phyloP scores from a whole-genome alignment of 306 rosid species.

The Vigna radiata region DNA sequence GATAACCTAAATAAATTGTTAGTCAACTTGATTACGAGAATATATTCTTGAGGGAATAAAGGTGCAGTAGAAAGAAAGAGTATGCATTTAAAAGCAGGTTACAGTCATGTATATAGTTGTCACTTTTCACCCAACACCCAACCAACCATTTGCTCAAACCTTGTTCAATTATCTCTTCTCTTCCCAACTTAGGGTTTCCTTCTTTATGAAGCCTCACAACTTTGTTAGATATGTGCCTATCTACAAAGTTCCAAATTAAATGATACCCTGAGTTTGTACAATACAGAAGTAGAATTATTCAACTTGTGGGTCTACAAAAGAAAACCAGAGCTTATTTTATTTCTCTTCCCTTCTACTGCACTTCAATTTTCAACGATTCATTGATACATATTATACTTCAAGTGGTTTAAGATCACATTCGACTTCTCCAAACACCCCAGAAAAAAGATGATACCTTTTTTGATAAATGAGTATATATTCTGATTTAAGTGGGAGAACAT shows the following conservation, averaged over 20 bases:
- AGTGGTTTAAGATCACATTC: constrained; percentile 7
- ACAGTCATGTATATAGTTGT: constrained; percentile 34
- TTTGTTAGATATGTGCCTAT: constrained; percentile 25
- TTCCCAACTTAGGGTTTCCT: constrained; percentile 33
- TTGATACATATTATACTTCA: constrained; percentile 27
- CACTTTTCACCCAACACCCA: constrained; percentile 42
- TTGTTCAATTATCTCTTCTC: constrained; percentile 33
- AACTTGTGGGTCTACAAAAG: constrained; percentile 43
- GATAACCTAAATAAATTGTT: constrained; percentile 43
- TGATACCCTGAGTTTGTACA: constrained; percentile 17
- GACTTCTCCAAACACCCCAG: not conserved
- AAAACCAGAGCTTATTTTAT: constrained; percentile 26
- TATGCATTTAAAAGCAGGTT: constrained; percentile 34
- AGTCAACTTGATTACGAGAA: constrained; percentile 49
- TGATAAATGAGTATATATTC: constrained; percentile 33
- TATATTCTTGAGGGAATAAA: constrained; percentile 48
- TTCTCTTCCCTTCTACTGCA: constrained; percentile 47
- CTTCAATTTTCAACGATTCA: constrained; percentile 27
- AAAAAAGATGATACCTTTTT: constrained; percentile 24
- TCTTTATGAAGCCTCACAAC: constrained; percentile 39
- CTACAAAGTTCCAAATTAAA: constrained; percentile 35
- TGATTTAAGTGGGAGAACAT: constrained; percentile 36
- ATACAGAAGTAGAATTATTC: constrained; percentile 23
- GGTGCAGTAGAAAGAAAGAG: constrained; percentile 35
- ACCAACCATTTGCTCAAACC: constrained; percentile 44